Conservation (phyloP, 202 grass and related monocot species). For the Setaria viridis region DNA sequence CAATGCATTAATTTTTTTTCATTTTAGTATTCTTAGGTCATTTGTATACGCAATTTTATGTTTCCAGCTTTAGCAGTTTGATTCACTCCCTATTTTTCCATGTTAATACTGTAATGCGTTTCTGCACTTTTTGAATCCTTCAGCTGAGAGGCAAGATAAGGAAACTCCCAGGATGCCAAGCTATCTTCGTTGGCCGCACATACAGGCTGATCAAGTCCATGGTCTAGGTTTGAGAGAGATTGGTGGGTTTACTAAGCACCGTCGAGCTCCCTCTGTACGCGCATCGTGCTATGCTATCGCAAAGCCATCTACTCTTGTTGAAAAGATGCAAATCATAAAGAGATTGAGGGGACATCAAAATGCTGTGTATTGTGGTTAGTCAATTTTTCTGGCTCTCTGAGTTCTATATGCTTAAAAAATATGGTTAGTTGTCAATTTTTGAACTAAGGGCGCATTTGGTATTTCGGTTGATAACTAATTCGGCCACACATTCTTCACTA, state of each 20-base stretch:
- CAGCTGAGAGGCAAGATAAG: conserved; percentile 78
- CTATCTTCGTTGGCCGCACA: conserved; percentile 95
- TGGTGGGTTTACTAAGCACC: conserved; percentile 91
- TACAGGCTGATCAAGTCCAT: conserved; percentile 92
- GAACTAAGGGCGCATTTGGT: background rate
- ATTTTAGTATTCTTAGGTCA: background rate
- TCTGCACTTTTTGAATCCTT: conserved; percentile 42
- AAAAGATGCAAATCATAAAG: conserved; percentile 99
- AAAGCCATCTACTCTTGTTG: conserved; percentile 93
- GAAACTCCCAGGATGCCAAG: conserved; percentile 54
- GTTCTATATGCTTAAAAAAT: conserved; percentile 8
- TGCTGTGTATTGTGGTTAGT: conserved; percentile 94
- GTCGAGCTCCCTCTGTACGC: conserved; percentile 86
- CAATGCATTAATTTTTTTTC: background rate
- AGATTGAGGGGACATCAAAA: conserved; percentile 95
- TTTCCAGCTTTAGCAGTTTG: conserved; percentile 31
- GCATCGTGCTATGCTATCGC: conserved; percentile 97
- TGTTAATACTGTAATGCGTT: conserved; percentile 25
- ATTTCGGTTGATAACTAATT: background rate
- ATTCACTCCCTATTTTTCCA: background rate
- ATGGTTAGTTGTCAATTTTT: background rate
- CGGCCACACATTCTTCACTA: background rate
- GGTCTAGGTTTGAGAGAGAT: conserved; percentile 96
- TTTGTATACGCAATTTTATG: background rate
- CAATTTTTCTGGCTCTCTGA: conserved; percentile 41